These are phyloP conservation scores for Corymbia maculata DNA, from an alignment of 345 rosid genomes.

Conservation along the genomic window DNA sequence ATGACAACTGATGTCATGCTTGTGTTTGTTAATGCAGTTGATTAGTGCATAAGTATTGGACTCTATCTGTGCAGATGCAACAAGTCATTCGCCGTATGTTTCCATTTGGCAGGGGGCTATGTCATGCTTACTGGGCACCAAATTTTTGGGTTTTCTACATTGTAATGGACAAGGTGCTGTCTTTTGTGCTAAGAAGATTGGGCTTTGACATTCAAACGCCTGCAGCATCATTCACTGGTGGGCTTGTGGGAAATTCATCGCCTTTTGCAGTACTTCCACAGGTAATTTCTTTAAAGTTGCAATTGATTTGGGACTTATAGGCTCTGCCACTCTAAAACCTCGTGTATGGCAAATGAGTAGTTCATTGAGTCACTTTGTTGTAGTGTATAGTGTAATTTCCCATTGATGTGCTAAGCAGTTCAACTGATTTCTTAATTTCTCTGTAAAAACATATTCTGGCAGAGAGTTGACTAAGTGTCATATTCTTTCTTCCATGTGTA, in stretches of 20 bases:
- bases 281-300: slow-evolving; percentile 18
- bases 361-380: neutral
- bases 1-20: neutral
- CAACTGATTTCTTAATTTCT: neutral
- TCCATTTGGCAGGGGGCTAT: slow-evolving; percentile 96
- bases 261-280: slow-evolving; percentile 71
- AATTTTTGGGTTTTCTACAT: slow-evolving; percentile 95
- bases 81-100: slow-evolving; percentile 76
- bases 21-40: neutral
- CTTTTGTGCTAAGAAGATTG: slow-evolving; percentile 42
- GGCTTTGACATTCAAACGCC: slow-evolving; percentile 44
- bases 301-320: no score
- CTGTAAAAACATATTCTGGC: neutral
- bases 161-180: slow-evolving; percentile 60
- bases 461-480: neutral
- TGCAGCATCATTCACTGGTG: slow-evolving; percentile 81
- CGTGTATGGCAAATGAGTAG: neutral
- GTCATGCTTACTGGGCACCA: slow-evolving; percentile 98
- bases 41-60: neutral
- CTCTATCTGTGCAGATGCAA: slow-evolving; percentile 49
- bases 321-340: neutral
- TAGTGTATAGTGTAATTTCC: neutral
- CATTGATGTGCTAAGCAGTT: neutral
- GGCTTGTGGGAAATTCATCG: slow-evolving; percentile 74
- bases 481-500: neutral